These are phyloP conservation scores for Stagonosporopsis rhizophila DNA, from an alignment of 2,329 filamentous ascomycete species.

Conservation along the genomic window DNA sequence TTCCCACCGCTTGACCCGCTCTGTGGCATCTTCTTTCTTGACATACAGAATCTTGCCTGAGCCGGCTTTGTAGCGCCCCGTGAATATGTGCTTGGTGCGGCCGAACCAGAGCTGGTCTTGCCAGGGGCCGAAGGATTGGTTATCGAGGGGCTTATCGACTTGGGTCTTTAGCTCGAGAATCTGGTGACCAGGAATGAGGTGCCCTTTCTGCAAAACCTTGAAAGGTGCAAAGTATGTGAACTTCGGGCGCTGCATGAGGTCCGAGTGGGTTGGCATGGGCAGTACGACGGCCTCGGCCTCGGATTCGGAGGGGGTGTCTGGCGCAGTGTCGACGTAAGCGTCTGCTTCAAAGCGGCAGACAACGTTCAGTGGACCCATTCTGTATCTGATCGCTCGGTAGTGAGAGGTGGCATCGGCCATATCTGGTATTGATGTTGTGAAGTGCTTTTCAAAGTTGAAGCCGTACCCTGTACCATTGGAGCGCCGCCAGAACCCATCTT, in stretches of 20 bases:
- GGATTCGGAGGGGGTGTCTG: conserved; percentile 17
- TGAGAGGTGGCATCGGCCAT: conserved; percentile 40
- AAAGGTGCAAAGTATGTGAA: conserved; percentile 29
- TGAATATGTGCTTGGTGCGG: conserved; percentile 35
- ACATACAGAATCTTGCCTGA: conserved; percentile 22
- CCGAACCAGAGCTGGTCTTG: conserved; percentile 45
- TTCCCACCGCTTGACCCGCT: conserved; percentile 34
- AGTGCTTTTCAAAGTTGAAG: conserved; percentile 37
- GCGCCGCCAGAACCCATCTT: conserved; percentile 32
- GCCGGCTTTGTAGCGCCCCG: conserved; percentile 25
- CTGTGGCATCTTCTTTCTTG: conserved; percentile 26
- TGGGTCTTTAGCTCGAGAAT: conserved; percentile 40
- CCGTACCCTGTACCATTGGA: conserved; percentile 27
- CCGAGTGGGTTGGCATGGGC: neutral
- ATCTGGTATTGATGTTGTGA: conserved; percentile 27
- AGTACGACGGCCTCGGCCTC: conserved; percentile 17
- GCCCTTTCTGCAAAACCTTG: conserved; percentile 34
- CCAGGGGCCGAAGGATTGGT: conserved; percentile 18
- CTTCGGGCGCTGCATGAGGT: conserved; percentile 17
- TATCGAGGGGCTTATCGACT: conserved; percentile 15
- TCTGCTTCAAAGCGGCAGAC: conserved; percentile 41
- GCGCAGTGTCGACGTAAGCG: conserved; percentile 31
- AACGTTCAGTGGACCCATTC: conserved; percentile 36
- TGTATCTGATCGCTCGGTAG: conserved; percentile 40
- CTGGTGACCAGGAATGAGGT: conserved; percentile 30